Base-by-base conservation (phyloP, 805 yeast genomes). In the Lipomyces sp. region DNA sequence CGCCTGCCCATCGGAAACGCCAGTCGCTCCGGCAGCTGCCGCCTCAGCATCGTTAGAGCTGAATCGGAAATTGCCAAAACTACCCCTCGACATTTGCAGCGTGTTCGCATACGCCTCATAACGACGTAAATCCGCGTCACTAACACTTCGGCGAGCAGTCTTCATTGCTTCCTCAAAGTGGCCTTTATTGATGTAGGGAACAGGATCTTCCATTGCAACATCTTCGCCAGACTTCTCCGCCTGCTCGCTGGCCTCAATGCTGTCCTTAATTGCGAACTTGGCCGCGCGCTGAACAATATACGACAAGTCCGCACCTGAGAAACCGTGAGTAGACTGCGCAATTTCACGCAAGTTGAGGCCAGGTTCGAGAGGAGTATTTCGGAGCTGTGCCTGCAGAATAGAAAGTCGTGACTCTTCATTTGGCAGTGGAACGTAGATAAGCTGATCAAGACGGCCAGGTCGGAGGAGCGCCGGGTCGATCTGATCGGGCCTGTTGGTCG, bases 131-230 rank as follows among this genome's bases (percentile, higher is more conserved):
- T 95, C 99, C 50, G 97, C 90, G 76, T 96, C 98, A 53, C 96
- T 88, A 59, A 95, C 99, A 64, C 98, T 93, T 75, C 98, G 90
- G 80, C 92, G 90, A 62, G 99, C 99, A 1, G 98, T 92, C 87
- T 94, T 93, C 99, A 95, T 95, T 57, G 99, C 99, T 83, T 95
- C 98, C 80, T 95, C 97, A 75, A 95, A 92, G 79, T 95, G 99
- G 61, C 88, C 89, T 77, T 89, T 90, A 37, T 97, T 90, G 75
- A 95, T 94, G 79, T 80, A 95, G 75, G 99, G 99, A 73, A 95
- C 99, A 37, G 97, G 92, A 78, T 95, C 99, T 74, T 86, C 90
- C 79, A 86, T 91, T 68, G 85, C 91, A 65, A 84, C 89, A 57
- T 80, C 86, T 77, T 75, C 80, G 5, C 63, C 69, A 69, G 81